These are phyloP conservation scores for Leccinum imitatum DNA, from an alignment of 768 basidiomycete species.

Conservation along the genomic window DNA sequence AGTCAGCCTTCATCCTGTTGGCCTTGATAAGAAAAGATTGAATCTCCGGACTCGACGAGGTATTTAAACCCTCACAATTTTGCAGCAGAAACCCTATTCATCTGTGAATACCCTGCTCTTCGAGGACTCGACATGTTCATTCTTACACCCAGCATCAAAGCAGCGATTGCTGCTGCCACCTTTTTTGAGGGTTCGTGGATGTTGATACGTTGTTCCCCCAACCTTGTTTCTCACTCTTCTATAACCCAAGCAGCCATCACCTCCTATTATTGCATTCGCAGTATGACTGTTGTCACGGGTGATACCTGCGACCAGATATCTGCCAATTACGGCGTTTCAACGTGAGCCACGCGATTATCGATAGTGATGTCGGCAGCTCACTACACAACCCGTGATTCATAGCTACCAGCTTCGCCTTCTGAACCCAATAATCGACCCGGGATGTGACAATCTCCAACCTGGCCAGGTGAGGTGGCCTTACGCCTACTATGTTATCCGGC, in stretches of 20 bases:
- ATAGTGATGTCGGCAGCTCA: too few relatives aligned
- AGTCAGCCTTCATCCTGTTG: background rate
- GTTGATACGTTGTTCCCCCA: too few relatives aligned
- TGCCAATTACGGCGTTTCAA: constrained; percentile 38
- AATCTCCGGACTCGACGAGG: background rate
- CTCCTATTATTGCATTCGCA: constrained; percentile 36
- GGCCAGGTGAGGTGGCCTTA: constrained; percentile 40
- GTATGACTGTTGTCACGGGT: constrained; percentile 45
- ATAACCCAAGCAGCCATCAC: constrained; percentile 35
- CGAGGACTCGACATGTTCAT: constrained; percentile 17
- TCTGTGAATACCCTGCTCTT: background rate
- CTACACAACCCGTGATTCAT: background rate
- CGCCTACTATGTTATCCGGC: too few relatives aligned
- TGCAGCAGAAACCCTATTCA: background rate
- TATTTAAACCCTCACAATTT: constrained; percentile 17
- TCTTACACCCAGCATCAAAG: constrained; percentile 11
- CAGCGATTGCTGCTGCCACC: constrained; percentile 11
- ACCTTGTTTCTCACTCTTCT: constrained; percentile 20
- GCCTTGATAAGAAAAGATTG: background rate
- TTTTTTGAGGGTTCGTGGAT: constrained; percentile 18
- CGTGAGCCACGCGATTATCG: too few relatives aligned
- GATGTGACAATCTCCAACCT: constrained; percentile 54
- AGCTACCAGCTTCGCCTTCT: constrained; percentile 63
- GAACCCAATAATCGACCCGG: constrained; percentile 45
- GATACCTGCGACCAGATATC: constrained; percentile 70